Base-by-base conservation (phyloP, 164 flowering plant species). In the Annona cherimola region DNA sequence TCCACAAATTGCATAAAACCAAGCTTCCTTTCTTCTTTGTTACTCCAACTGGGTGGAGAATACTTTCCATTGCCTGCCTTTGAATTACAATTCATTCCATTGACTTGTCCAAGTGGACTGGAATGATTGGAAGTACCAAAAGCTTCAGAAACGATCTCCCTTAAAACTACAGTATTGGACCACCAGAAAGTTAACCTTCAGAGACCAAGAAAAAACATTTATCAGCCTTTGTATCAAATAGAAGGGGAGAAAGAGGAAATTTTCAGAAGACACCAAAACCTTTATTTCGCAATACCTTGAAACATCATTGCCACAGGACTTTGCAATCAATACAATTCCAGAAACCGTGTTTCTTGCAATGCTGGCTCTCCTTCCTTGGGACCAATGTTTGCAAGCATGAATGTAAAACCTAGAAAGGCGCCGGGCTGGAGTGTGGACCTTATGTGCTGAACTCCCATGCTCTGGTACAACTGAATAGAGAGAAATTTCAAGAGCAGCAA, bases 391-490 rank as follows among this genome's bases (percentile, higher is more conserved):
- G 84, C 97, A 92, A 76, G 99, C 92, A 85, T 92, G 92, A 64
- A 93, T 84, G 73, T 96, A 96, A 20, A 96, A 83, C 74, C 98
- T 85, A 73, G 98, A 96, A 79, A 96, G 89, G 71, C 98, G 98
- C 35, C 98, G 88, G 70, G 99, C 98, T 72, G 99, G 98, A 61
- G 96, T 88, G 74, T 96, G 99, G 71, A 96, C 93, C 82, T 96
- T 96, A 79, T 93, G 99, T 35, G 97, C 93, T 11, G 99, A 96
- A 76, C 97, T 89, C 44, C 97, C 97, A 85, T 96, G 99, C 83
- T 96, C 98, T 35, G 98, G 90, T 43, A 88, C 90, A 5, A 96
- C 89, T 76, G 99, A 89, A 78, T 96, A 96, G 18, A 96, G 91
- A 16, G 99, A 85, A 65, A 96, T 84, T 81, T 96, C 99, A 50